phyloP scores from a whole-genome alignment of 176 grass and related monocot genomes.

The Carex kokanica region DNA sequence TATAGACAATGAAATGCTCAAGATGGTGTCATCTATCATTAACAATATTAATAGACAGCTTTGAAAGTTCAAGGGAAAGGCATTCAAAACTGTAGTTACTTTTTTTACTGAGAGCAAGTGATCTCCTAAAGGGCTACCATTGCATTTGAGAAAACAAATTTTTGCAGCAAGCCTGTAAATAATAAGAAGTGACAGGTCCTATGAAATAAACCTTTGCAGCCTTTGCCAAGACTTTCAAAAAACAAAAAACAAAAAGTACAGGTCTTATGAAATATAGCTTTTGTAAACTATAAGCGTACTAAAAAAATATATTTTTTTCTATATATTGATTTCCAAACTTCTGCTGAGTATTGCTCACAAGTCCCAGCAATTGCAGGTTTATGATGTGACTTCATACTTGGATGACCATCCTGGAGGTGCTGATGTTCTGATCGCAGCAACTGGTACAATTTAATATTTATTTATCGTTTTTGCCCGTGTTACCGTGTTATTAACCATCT shows the following conservation, averaged over 20 bases:
- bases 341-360: background rate
- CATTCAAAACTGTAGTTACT: background rate
- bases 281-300: background rate
- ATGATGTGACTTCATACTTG: constrained; percentile 88
- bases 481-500: background rate
- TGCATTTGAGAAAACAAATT: background rate
- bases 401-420: constrained; percentile 90
- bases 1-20: background rate
- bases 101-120: background rate
- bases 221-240: too few relatives aligned
- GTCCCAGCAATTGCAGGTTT: constrained; percentile 42
- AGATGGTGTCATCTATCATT: background rate
- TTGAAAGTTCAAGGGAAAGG: background rate
- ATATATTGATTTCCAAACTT: background rate
- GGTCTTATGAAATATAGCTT: background rate
- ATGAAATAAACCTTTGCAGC: background rate
- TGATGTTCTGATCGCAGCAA: constrained; percentile 56
- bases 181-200: background rate
- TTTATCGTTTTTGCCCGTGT: background rate
- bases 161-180: background rate
- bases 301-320: background rate
- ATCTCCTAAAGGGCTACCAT: too few relatives aligned
- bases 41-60: background rate
- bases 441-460: constrained; percentile 33
- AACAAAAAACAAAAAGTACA: background rate